Conservation (phyloP, 2,329 filamentous ascomycete genomes). For the Ophiocordyceps unilateralis region DNA sequence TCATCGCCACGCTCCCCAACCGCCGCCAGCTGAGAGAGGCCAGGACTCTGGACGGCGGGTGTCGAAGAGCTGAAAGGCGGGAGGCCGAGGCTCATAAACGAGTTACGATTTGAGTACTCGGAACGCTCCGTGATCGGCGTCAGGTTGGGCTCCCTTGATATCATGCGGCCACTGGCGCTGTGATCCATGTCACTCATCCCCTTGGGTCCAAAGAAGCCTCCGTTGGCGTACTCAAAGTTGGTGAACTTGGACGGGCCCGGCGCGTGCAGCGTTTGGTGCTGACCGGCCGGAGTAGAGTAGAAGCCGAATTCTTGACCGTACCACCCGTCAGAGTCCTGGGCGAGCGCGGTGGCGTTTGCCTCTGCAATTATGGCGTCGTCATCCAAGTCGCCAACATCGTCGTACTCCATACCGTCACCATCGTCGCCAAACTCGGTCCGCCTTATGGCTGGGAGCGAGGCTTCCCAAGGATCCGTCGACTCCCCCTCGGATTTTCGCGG, state of each 20-base stretch:
- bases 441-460: conserved; percentile 1
- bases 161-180: conserved; percentile 54
- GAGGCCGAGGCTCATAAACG: conserved; percentile 53
- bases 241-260: conserved; percentile 15
- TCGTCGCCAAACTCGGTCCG: conserved; percentile 29
- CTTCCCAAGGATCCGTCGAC: neutral
- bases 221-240: conserved; percentile 49
- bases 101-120: conserved; percentile 91
- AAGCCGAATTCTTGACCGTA: conserved; percentile 97
- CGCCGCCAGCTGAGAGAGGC: conserved; percentile 60
- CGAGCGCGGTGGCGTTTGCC: conserved; percentile 83
- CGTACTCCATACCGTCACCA: conserved; percentile 37
- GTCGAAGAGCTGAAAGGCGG: conserved; percentile 23
- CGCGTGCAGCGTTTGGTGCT: conserved; percentile 26
- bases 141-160: conserved; percentile 73
- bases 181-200: conserved; percentile 39
- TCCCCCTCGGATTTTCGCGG: conserved; percentile 15
- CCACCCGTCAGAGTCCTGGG: conserved; percentile 82
- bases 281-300: conserved; percentile 46
- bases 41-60: conserved; percentile 43
- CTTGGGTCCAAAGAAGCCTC: conserved; percentile 75
- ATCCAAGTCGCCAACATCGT: conserved; percentile 51
- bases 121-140: conserved; percentile 93
- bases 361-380: conserved; percentile 89
- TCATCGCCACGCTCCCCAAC: conserved; percentile 39